Base-by-base conservation (phyloP, 345 rosid genomes). In the Cardiospermum halicacabum region DNA sequence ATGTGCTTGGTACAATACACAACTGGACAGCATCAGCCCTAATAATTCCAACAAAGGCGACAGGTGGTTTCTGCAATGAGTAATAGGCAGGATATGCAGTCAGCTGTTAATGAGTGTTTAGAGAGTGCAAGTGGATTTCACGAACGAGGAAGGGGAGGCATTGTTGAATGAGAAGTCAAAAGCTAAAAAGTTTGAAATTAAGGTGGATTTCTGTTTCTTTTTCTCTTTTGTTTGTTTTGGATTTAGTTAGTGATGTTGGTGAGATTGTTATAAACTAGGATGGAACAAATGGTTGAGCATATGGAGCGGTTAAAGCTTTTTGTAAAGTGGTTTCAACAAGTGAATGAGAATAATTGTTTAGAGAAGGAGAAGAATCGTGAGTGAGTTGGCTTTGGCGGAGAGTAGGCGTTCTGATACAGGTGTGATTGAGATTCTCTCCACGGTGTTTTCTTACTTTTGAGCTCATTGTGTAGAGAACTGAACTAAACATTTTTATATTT, bases 71-170 rank as follows among this genome's bases (percentile, higher is more conserved):
- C 80, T 0, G 71, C 71, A 0, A 74, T 89, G 51, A 87, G 74
- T 50, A 74, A 53, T 22, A 72, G 76, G 67, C 91, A 74, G 70
- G 96, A 89, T 25, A 82, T 26, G n/a, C n/a, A n/a, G n/a, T n/a
- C n/a, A n/a, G n/a, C n/a, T n/a, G n/a, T n/a, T n/a, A n/a, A n/a
- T n/a, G n/a, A n/a, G n/a, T n/a, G n/a, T 42, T 63, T 74, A 16
- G 96, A 90, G 49, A 68, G 65, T 53, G 31, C 72, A 21, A 67
- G 37, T 80, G 2, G 92, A 81, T 42, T 91, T 85, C 56, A 78
- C 97, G 0, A 91, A 83, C 70, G 99, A 91, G 69, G 91, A 86
- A 74, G 84, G 84, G 1, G 80, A 85, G 59, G 87, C 89, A 2
- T 74, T 94, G 80, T 75, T 89, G 63, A 89, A 67, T 30, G 97